These are phyloP conservation scores for Apiosordaria backusii DNA, from an alignment of 495 filamentous ascomycete genomes.

Conservation along the genomic window DNA sequence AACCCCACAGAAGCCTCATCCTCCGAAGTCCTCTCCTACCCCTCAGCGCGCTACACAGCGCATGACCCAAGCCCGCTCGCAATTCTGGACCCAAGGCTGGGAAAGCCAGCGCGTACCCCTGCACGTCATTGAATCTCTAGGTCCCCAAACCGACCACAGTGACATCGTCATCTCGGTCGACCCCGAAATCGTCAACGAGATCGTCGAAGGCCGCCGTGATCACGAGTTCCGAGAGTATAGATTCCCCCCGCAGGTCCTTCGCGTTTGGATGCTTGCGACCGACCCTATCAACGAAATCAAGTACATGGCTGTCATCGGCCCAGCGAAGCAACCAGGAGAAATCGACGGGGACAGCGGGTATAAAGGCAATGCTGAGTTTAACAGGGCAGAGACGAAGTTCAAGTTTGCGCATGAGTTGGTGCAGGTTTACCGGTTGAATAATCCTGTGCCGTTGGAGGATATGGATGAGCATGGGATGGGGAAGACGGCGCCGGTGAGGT, in stretches of 20 bases:
- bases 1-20: slow-evolving; percentile 18
- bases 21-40: slow-evolving; percentile 17
- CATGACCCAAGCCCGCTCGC: slow-evolving; percentile 25
- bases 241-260: slow-evolving; percentile 37
- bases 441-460: slow-evolving; percentile 41
- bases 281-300: slow-evolving; percentile 38
- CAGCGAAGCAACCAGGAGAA: slow-evolving; percentile 39
- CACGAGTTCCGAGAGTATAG: slow-evolving; percentile 46
- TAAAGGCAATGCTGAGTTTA: slow-evolving; percentile 48
- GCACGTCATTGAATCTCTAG: slow-evolving; percentile 41
- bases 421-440: slow-evolving; percentile 52
- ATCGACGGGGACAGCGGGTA: slow-evolving; percentile 34
- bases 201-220: slow-evolving; percentile 39
- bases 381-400: slow-evolving; percentile 29
- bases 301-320: slow-evolving; percentile 49
- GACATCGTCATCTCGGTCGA: slow-evolving; percentile 48
- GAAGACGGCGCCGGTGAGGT: slow-evolving; percentile 36
- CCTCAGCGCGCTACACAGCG: slow-evolving; percentile 11
- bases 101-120: slow-evolving; percentile 51
- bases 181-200: slow-evolving; percentile 36
- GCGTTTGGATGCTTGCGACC: slow-evolving; percentile 49
- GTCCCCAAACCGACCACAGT: slow-evolving; percentile 42
- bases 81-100: slow-evolving; percentile 40
- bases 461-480: slow-evolving; percentile 46
- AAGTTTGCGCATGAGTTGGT: slow-evolving; percentile 47